Evolutionary conservation across 441 rosid genomes (phyloP), one percentile per base, ranked within the genome.

Genomic region (Flueggea neowawraea): DNA sequence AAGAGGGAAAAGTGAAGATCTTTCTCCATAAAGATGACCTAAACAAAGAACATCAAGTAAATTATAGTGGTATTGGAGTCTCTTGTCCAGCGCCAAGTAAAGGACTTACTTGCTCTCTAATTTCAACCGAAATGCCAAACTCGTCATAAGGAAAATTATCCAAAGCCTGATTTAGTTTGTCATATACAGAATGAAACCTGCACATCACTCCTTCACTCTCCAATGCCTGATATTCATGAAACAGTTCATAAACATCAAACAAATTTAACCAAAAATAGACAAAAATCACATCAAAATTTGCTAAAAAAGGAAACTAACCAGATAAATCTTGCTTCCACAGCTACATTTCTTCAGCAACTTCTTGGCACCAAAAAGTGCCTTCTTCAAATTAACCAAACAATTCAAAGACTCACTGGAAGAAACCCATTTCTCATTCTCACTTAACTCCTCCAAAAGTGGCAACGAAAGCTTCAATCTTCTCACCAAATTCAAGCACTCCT

Each of bases 301-400:
- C 28, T 22, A 22, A 22, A 22, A 22, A 22, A 22, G 28, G 28
- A 22, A n/a, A 61, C 72, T 71, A 54, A 88, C 97, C 89, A 91
- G 70, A 66, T 67, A 89, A 59, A 89, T 87, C 82, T 85, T 89
- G 89, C 97, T 91, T 12, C 95, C 95, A 43, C 57, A 68, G 57
- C 78, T 78, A 67, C 96, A 89, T 62, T 66, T 78, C 69, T 74
- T 79, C 76, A 91, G 62, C 68, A 91, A 56, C 67, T 85, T 82
- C 67, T 57, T 80, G 0, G 92, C 87, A 22, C 54, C 67, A 50
- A 76, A 56, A 43, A 86, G 67, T 6, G 85, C 71, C 32, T 75
- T 75, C 57, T 65, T 75, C 71, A 85, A 57, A 70, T 72, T 58
- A 63, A 10, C 55, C 69, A 85, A 68, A 32, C 71, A 63, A 54